phyloP scores from a whole-genome alignment of 192 early-diverging fungal species.

The Irineochytrium annulatum region DNA sequence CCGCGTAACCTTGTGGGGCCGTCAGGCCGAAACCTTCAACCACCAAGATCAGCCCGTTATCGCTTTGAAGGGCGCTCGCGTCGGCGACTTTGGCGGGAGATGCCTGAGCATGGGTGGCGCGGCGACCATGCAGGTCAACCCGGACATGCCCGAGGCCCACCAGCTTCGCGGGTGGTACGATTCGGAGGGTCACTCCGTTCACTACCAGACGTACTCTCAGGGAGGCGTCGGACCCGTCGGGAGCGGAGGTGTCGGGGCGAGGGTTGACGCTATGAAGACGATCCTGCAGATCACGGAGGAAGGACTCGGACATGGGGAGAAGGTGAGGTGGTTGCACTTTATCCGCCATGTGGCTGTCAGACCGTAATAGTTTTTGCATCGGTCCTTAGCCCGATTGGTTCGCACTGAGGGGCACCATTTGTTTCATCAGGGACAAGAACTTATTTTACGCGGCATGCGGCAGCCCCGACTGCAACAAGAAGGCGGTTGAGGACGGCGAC shows the following conservation, averaged over 20 bases:
- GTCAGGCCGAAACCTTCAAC: constrained; percentile 67
- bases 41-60: constrained; percentile 54
- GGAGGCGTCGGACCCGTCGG: constrained; percentile 20
- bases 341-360: neutral
- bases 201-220: constrained; percentile 41
- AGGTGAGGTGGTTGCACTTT: constrained; percentile 33
- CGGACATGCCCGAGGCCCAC: constrained; percentile 73
- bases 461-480: constrained; percentile 77
- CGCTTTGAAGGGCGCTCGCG: constrained; percentile 78
- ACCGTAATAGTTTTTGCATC: neutral
- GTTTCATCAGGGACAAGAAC: constrained; percentile 68
- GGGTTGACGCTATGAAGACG: constrained; percentile 52
- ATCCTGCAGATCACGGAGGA: constrained; percentile 65
- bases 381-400: constrained; percentile 66
- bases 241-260: constrained; percentile 24
- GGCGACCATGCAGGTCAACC: constrained; percentile 58
- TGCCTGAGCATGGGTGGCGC: constrained; percentile 47
- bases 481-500: constrained; percentile 62
- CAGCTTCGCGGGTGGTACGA: constrained; percentile 70
- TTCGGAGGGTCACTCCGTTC: constrained; percentile 19
- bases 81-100: constrained; percentile 83
- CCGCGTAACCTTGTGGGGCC: constrained; percentile 82
- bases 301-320: constrained; percentile 63
- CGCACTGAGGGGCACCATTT: constrained; percentile 63
- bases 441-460: constrained; percentile 86